phyloP scores from a whole-genome alignment of 495 filamentous ascomycete species.

The Pyronema domesticum region DNA sequence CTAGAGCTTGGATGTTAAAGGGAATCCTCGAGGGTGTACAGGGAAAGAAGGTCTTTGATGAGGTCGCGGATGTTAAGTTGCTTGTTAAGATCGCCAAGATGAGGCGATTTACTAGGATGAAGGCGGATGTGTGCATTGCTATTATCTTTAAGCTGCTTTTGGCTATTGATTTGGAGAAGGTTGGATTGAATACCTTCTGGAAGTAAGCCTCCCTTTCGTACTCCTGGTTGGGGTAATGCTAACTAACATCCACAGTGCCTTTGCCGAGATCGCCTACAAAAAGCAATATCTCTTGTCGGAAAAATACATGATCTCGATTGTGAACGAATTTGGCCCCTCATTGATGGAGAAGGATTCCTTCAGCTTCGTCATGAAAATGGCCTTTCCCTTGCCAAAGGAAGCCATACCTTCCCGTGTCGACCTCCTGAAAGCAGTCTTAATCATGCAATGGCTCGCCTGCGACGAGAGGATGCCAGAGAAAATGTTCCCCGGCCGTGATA shows the following conservation, averaged over 20 bases:
- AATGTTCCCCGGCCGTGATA: not conserved
- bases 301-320: not conserved
- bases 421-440: not conserved
- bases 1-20: slow-evolving; percentile 20
- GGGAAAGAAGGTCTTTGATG: not conserved
- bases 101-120: slow-evolving; percentile 2
- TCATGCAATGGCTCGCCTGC: not conserved
- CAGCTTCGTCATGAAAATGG: not conserved
- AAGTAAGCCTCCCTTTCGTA: not conserved
- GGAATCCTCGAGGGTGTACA: slow-evolving; percentile 14
- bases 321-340: not conserved
- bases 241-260: not conserved
- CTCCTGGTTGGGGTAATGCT: too few relatives aligned
- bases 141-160: not conserved
- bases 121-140: slow-evolving; percentile 1
- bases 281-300: slow-evolving; percentile 2
- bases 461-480: not conserved
- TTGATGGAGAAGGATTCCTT: not conserved
- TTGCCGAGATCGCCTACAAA: not conserved
- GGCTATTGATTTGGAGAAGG: not conserved
- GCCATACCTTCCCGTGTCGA: not conserved
- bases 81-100: slow-evolving; percentile 4
- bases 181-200: slow-evolving; percentile 1
- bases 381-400: not conserved
- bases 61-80: not conserved